phyloP scores from a whole-genome alignment of 139 green algal species.

The Tetraselmis striata region DNA sequence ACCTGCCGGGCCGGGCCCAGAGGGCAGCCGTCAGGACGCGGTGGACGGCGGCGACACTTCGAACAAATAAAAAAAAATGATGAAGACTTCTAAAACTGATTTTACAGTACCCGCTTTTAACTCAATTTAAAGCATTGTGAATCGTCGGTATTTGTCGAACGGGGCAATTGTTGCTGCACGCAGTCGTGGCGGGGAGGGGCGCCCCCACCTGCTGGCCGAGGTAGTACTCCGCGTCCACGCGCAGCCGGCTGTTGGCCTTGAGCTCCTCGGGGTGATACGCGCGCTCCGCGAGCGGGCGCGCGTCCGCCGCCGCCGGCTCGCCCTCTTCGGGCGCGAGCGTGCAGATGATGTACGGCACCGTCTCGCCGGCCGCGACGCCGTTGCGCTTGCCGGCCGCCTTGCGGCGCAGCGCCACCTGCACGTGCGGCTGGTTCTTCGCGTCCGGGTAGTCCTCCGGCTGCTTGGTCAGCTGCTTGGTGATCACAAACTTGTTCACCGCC shows the following conservation, averaged over 20 bases:
- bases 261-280: conserved; percentile 91
- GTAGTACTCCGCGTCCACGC: conserved; percentile 87
- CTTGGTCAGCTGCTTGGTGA: conserved; percentile 98
- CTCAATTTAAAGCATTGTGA: too few relatives aligned
- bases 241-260: conserved; percentile 33
- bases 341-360: conserved; percentile 96
- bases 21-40: too few relatives aligned
- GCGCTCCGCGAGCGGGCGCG: conserved; percentile 67
- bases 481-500: conserved; percentile 81
- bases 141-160: too few relatives aligned
- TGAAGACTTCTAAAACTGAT: too few relatives aligned
- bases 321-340: conserved; percentile 30
- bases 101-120: too few relatives aligned
- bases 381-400: conserved; percentile 65
- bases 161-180: not conserved
- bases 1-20: conserved; percentile 58
- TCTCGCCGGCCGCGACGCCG: conserved; percentile 76
- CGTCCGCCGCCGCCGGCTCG: not conserved
- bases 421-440: conserved; percentile 86
- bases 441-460: conserved; percentile 91
- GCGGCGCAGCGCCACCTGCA: conserved; percentile 86
- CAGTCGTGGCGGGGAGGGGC: not conserved
- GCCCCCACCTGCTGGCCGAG: conserved; percentile 53
- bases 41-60: too few relatives aligned
- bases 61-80: too few relatives aligned